Evolutionary conservation across 2,329 filamentous ascomycete genomes (phyloP).

Genomic region (Neocatenulostroma microsporum): DNA sequence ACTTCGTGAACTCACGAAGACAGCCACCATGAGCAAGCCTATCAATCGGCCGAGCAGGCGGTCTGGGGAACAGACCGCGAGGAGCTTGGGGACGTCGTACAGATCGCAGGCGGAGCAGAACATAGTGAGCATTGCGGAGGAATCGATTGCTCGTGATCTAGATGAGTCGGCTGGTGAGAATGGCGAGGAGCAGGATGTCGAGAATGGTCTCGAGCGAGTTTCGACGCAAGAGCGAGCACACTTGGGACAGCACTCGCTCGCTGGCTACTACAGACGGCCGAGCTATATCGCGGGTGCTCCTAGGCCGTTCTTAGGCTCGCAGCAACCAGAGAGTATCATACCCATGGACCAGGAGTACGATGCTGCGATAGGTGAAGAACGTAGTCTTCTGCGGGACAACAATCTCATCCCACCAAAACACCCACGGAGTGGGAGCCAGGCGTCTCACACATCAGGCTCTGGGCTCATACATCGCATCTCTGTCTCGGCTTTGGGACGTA

Average conservation of each 20-base stretch:
- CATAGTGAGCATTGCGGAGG: constrained; percentile 24
- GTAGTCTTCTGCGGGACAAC: constrained; percentile 53
- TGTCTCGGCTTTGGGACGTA: constrained; percentile 18
- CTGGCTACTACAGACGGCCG: constrained; percentile 65
- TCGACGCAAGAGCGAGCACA: constrained; percentile 11
- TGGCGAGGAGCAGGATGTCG: constrained; percentile 13
- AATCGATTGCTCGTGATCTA: constrained; percentile 26
- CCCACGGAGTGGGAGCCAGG: constrained; percentile 30
- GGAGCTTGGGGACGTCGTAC: constrained; percentile 24
- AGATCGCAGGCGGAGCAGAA: constrained; percentile 17
- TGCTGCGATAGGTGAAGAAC: constrained; percentile 49
- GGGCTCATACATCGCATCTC: constrained; percentile 13
- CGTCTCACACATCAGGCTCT: constrained; percentile 11
- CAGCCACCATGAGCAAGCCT: constrained; percentile 13
- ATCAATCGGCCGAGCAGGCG: constrained; percentile 8
- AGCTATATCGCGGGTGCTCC: constrained; percentile 66
- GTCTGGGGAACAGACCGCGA: constrained; percentile 4
- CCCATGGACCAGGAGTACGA: constrained; percentile 44
- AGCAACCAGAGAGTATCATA: constrained; percentile 37
- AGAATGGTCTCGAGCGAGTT: constrained; percentile 3
- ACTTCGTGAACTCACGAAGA: too few species aligned
- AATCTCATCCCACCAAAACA: constrained; percentile 49
- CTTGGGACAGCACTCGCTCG: constrained; percentile 41
- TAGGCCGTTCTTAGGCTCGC: constrained; percentile 61
- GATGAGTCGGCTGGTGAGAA: constrained; percentile 18